These are phyloP conservation scores for Rhododendron simsii DNA, from an alignment of 148 eudicot genomes.

Conservation along the genomic window DNA sequence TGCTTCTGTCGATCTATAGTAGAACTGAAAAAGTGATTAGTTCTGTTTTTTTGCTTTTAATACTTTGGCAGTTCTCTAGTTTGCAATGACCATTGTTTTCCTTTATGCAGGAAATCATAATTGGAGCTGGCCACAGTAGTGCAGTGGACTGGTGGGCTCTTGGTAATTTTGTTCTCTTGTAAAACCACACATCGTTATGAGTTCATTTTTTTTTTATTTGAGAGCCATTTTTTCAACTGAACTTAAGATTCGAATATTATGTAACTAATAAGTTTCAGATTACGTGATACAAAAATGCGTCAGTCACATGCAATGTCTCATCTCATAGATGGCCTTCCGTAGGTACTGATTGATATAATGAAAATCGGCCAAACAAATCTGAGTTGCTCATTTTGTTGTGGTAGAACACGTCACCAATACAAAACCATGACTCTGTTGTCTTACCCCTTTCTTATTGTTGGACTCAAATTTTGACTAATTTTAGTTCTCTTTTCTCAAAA, in stretches of 20 bases:
- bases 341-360: background rate
- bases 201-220: background rate
- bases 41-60: background rate
- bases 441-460: background rate
- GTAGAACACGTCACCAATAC: background rate
- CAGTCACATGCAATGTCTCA: background rate
- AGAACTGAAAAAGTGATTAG: background rate
- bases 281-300: background rate
- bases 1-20: background rate
- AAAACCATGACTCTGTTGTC: background rate
- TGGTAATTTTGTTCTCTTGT: conserved; percentile 43
- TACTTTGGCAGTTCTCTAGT: background rate
- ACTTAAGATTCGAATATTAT: background rate
- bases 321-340: background rate
- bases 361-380: background rate
- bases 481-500: background rate
- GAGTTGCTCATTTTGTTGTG: background rate
- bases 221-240: background rate
- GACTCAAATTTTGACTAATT: background rate
- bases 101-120: conserved; percentile 69
- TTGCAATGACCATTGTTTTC: background rate
- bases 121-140: conserved; percentile 94
- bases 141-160: conserved; percentile 99
- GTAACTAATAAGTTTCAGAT: background rate
- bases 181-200: background rate